Evolutionary conservation across 352 stramenopile genomes (phyloP).

Genomic region (Globisporangium alternatum): DNA sequence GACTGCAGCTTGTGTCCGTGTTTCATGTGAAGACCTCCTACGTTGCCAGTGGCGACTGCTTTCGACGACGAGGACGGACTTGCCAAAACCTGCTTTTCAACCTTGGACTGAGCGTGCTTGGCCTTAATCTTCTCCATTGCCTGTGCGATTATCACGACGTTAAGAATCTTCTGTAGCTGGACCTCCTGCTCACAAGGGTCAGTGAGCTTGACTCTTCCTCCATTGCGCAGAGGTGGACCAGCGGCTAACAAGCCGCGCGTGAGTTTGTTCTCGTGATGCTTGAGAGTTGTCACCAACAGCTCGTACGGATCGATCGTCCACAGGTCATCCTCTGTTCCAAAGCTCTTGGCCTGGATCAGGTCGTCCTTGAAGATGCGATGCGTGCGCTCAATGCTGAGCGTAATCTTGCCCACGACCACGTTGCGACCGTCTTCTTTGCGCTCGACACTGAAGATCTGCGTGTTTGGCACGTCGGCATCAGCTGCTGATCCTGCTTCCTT

Average conservation of each 20-base stretch:
- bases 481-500: not conserved
- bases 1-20: conserved; percentile 12
- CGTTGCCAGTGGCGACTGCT: not conserved
- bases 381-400: conserved; percentile 28
- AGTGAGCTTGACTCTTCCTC: conserved; percentile 25
- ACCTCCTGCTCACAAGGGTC: conserved; percentile 40
- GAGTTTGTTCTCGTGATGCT: conserved; percentile 38
- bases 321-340: conserved; percentile 28
- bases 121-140: conserved; percentile 38
- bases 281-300: conserved; percentile 39
- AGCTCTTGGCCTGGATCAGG: conserved; percentile 33
- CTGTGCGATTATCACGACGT: conserved; percentile 39
- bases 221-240: conserved; percentile 23
- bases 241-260: conserved; percentile 41
- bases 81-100: not conserved
- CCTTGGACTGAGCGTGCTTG: conserved; percentile 3
- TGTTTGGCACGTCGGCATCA: conserved; percentile 1
- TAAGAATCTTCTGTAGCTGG: conserved; percentile 50
- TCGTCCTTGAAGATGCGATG: conserved; percentile 18
- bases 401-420: conserved; percentile 55
- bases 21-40: conserved; percentile 7
- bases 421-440: conserved; percentile 19
- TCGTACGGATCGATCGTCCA: conserved; percentile 54
- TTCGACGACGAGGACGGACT: not conserved
- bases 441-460: conserved; percentile 28